These are phyloP conservation scores for Beauveria asiatica DNA, from an alignment of 2,329 filamentous ascomycete genomes.

Conservation along the genomic window DNA sequence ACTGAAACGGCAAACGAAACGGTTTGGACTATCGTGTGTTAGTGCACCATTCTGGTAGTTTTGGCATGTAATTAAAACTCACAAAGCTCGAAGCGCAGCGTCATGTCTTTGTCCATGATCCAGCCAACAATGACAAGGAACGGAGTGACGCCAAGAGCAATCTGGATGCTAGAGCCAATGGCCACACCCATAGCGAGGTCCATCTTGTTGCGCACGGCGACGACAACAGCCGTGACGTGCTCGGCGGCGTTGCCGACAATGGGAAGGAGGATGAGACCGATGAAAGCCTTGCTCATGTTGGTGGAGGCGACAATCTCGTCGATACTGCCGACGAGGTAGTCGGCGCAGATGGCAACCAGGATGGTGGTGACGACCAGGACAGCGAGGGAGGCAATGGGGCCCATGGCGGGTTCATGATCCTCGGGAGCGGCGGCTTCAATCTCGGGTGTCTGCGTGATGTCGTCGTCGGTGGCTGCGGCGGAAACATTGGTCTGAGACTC, in stretches of 20 bases:
- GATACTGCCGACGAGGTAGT: slow-evolving; percentile 70
- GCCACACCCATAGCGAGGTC: slow-evolving; percentile 68
- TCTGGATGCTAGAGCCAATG: slow-evolving; percentile 75
- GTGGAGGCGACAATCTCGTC: slow-evolving; percentile 61
- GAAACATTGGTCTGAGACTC: slow-evolving; percentile 24
- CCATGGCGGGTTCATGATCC: slow-evolving; percentile 43
- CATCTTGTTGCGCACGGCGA: slow-evolving; percentile 71
- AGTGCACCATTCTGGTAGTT: neutral
- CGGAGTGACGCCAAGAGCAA: slow-evolving; percentile 72
- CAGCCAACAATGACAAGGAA: slow-evolving; percentile 74
- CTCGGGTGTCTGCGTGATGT: slow-evolving; percentile 37
- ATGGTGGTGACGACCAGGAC: slow-evolving; percentile 63
- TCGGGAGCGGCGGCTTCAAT: slow-evolving; percentile 16
- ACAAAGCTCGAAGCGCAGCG: slow-evolving; percentile 65
- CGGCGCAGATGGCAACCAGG: slow-evolving; percentile 64
- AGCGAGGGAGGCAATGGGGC: slow-evolving; percentile 52
- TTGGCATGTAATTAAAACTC: slow-evolving; percentile 15
- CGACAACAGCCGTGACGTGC: slow-evolving; percentile 73
- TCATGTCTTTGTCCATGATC: slow-evolving; percentile 66
- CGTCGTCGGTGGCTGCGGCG: slow-evolving; percentile 31
- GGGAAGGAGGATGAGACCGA: slow-evolving; percentile 69
- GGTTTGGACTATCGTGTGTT: slow-evolving; percentile 49
- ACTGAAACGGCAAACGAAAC: slow-evolving; percentile 70
- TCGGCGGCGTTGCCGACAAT: slow-evolving; percentile 76
- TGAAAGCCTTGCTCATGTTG: slow-evolving; percentile 71